Percentiles rank a stretch among this genome's conserved stretches.
Evolutionary conservation across 345 rosid genomes (phyloP).

Genomic region (Tarenaya hassleriana): DNA sequence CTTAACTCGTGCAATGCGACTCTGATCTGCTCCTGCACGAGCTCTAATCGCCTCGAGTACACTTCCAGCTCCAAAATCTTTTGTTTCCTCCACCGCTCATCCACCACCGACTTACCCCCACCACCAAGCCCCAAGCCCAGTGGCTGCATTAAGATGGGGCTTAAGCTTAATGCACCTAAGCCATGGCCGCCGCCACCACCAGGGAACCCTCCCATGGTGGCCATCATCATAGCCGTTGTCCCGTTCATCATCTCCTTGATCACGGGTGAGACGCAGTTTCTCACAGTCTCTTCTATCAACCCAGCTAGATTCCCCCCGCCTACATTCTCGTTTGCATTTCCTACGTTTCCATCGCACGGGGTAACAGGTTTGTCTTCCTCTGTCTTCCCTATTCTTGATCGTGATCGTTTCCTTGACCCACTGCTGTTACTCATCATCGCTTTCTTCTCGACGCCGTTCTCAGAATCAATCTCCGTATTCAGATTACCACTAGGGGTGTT

Average conservation of each 20-base stretch:
- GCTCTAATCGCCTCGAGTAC: constrained; percentile 72
- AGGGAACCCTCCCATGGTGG: constrained; percentile 25
- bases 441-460: constrained; percentile 40
- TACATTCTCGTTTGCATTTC: constrained; percentile 23
- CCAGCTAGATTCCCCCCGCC: constrained; percentile 22
- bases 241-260: constrained; percentile 62
- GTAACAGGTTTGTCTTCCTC: constrained; percentile 40
- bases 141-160: constrained; percentile 24
- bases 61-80: constrained; percentile 91
- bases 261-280: constrained; percentile 69
- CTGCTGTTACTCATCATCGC: constrained; percentile 25
- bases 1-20: constrained; percentile 60
- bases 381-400: constrained; percentile 35
- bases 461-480: constrained; percentile 25
- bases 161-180: constrained; percentile 27
- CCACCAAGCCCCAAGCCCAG: constrained; percentile 28
- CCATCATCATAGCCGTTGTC: constrained; percentile 34
- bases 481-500: constrained; percentile 2
- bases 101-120: constrained; percentile 35
- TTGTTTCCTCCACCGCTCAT: constrained; percentile 90
- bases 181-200: constrained; percentile 24
- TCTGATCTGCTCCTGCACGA: constrained; percentile 89
- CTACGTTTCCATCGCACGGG: constrained; percentile 24
- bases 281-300: constrained; percentile 72
- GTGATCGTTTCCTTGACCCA: constrained; percentile 46